These are phyloP conservation scores for Dioscorea dumetorum DNA, from an alignment of 106 monocot genomes.

Conservation along the genomic window DNA sequence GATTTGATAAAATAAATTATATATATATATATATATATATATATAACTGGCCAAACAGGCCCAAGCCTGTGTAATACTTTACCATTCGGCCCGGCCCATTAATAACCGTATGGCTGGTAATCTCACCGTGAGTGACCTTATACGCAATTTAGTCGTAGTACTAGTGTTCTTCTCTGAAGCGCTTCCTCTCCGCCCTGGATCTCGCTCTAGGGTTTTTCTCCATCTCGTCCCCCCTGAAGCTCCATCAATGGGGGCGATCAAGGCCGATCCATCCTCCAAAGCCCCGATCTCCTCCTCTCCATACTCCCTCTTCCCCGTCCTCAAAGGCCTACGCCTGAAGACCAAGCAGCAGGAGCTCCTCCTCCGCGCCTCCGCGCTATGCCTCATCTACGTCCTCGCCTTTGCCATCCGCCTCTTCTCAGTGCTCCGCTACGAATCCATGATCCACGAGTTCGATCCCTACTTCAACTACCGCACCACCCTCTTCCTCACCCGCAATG, in stretches of 20 bases:
- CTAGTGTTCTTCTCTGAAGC: neutral
- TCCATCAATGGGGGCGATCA: neutral
- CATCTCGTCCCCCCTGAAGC: neutral
- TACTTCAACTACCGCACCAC: constrained; percentile 89
- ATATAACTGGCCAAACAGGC: no score
- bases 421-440: constrained; percentile 75
- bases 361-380: constrained; percentile 55
- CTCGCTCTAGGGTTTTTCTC: neutral
- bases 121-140: no score
- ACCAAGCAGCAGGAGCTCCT: constrained; percentile 85
- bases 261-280: neutral
- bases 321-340: constrained; percentile 37
- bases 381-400: constrained; percentile 70
- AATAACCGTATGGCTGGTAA: no score
- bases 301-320: neutral
- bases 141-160: no score
- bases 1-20: no score
- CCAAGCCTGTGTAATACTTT: no score
- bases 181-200: neutral
- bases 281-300: neutral
- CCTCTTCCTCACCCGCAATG: constrained; percentile 51
- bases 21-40: no score
- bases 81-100: no score
- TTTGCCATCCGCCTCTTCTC: constrained; percentile 66
- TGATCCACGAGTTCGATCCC: constrained; percentile 90